These are phyloP conservation scores for Lachancea sp. DNA, from an alignment of 805 yeast genomes.

Conservation along the genomic window DNA sequence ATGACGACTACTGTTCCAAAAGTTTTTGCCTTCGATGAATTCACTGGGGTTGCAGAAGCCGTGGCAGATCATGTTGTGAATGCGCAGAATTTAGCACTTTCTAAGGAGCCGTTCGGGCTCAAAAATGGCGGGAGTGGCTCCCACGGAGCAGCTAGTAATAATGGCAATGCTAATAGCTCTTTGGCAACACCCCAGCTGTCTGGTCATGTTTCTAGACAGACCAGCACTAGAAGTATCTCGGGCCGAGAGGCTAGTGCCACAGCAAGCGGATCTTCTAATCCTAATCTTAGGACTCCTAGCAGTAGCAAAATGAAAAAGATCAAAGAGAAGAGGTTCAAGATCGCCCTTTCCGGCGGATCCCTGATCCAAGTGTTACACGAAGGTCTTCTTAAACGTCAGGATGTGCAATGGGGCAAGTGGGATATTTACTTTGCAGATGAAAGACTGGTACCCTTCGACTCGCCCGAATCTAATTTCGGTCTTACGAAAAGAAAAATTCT, in stretches of 20 bases:
- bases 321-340: conserved; percentile 68
- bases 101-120: conserved; percentile 8
- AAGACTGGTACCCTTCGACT: conserved; percentile 81
- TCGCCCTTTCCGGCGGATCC: conserved; percentile 92
- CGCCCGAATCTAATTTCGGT: conserved; percentile 85
- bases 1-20: conserved; percentile 95
- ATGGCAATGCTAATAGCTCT: conserved; percentile 15
- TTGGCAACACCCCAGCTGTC: not conserved
- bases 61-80: conserved; percentile 91
- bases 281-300: conserved; percentile 4
- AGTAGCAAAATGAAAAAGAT: conserved; percentile 43
- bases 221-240: conserved; percentile 8
- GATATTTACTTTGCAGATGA: conserved; percentile 96
- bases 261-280: conserved; percentile 6
- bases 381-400: conserved; percentile 71
- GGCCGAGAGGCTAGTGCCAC: conserved; percentile 8
- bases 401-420: conserved; percentile 89
- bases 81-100: conserved; percentile 62
- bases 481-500: conserved; percentile 75
- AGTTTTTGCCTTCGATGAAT: conserved; percentile 86
- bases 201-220: conserved; percentile 6
- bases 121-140: conserved; percentile 11
- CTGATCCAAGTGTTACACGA: conserved; percentile 78
- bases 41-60: conserved; percentile 88
- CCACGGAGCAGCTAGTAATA: conserved; percentile 5